Conservation (phyloP, 139 green algal species). For the Gonium pectorale region DNA sequence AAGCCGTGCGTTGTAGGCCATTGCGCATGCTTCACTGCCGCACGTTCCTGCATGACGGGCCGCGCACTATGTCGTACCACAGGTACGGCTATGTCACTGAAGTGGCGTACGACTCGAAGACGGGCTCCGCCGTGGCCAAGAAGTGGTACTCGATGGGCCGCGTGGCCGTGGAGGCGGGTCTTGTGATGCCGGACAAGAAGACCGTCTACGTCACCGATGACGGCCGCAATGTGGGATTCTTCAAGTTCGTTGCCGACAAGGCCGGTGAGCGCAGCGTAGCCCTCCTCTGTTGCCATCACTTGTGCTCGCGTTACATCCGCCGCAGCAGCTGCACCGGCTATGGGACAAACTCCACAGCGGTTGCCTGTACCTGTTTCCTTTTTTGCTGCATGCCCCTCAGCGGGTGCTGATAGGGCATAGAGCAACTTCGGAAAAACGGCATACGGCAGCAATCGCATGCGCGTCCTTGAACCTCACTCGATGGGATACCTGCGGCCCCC, state of each 20-base stretch:
- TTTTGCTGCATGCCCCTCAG: no score
- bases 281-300: no score
- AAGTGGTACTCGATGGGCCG: slow-evolving; percentile 55
- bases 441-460: no score
- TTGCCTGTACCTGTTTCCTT: no score
- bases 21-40: background rate
- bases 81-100: slow-evolving; percentile 61
- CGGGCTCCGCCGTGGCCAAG: background rate
- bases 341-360: no score
- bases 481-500: no score
- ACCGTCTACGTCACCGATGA: slow-evolving; percentile 38
- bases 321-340: no score
- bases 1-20: no score
- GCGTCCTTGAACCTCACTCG: no score
- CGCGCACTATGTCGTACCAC: background rate
- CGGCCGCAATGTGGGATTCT: slow-evolving; percentile 48
- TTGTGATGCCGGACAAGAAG: slow-evolving; percentile 47
- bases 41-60: background rate
- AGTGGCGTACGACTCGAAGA: slow-evolving; percentile 16
- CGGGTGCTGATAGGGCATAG: no score
- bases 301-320: no score
- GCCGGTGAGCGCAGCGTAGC: background rate
- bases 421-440: no score
- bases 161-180: slow-evolving; percentile 37
- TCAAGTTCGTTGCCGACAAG: slow-evolving; percentile 44